Base-by-base conservation (phyloP, 306 rosid genomes). In the Pyrus betulifolia region DNA sequence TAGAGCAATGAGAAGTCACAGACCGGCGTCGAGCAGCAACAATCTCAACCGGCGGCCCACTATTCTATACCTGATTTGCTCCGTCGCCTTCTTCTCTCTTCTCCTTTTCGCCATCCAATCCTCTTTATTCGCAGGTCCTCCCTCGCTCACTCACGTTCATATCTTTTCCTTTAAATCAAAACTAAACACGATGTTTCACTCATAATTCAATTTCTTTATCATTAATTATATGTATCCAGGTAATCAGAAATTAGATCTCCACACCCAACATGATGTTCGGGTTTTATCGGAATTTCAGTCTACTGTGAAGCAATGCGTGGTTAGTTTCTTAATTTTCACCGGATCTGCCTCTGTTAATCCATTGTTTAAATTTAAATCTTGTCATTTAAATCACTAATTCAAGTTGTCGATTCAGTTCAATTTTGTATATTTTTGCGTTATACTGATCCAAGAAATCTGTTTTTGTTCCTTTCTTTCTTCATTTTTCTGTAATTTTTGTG, bases 221-320 rank as follows among this genome's bases (percentile, higher is more conserved):
- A 1, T 8, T 60, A 18, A 17, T 31, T 51, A 17, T 35, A 45
- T 25, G 46, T 35, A 18, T 81, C 46, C 18, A 91, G 98, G 88
- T 30, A 71, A 84, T 74, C 62, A 70, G 66, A 81, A 83, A 65
- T 59, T 78, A 66, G 89, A 90, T 90, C 96, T 76, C 60, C 52
- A 79, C 55, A 69, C 78, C 5, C 40, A 76, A 31, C 86, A 81
- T 57, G 63, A 86, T 33, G 72, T 88, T 79, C 88, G 80, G 55
- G 28, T 68, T 27, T 77, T 95, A 69, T 84, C 87, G 12, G 84
- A 84, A 11, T 95, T 95, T 65, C 97, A 89, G 80, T 88, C 97
- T 75, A 79, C 68, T 44, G 85, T 95, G 66, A 88, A 89, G 84
- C 99, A 92, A 81, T 95, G 99, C 85, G 97, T 92, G 91, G 99